Evolutionary conservation across 208 protist genomes (phyloP), one percentile per base, ranked within the genome.

Genomic region (Vickermania spadyakhi): DNA sequence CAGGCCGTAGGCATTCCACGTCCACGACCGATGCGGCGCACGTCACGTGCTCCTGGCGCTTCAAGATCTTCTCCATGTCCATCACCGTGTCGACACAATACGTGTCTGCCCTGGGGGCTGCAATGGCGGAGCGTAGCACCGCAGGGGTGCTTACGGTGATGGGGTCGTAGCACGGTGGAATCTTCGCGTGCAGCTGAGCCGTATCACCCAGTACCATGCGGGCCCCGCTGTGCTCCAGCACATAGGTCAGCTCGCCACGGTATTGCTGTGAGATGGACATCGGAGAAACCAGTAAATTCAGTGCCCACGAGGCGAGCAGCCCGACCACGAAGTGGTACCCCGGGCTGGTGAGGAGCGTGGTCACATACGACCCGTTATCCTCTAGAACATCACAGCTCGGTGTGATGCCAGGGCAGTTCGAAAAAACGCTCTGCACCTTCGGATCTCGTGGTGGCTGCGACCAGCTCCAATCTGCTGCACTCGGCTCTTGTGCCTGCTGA

Each of bases 271-370:
- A 66, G 11, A 75, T 70, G n/a, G 81, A 86, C 63, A 94, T 76
- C 22, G 86, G 86, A 28, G 77, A 82, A 28, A 71, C 74, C 65
- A 94, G 73, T 61, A 84, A 81, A 56, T 91, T 91, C 31, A 87
- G 31, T 3, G 86, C 70, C 84, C 86, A 94, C 23, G 50, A 59
- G 28, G 83, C 80, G 11, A 94, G 70, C 29, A 94, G 70, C 21
- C 81, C 80, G 7, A 94, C 83, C 2, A 85, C 79, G 66, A 78
- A 94, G 29, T 69, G 56, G 69, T 94, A 94, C 22, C 77, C 73
- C 0, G 83, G 75, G 28, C 79, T 64, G 18, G 71, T 71, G 31
- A 91, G 68, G 2, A 94, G 41, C 7, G 81, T 75, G 3, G 66
- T 69, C 14, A 74, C 83, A 72, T 94, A 84, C 50, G 59, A 54